A percentile compares a stretch with the other conserved stretches of the same genome.
Evolutionary conservation across 1,284 basidiomycete species (phyloP).

Genomic region (Somion occarium): DNA sequence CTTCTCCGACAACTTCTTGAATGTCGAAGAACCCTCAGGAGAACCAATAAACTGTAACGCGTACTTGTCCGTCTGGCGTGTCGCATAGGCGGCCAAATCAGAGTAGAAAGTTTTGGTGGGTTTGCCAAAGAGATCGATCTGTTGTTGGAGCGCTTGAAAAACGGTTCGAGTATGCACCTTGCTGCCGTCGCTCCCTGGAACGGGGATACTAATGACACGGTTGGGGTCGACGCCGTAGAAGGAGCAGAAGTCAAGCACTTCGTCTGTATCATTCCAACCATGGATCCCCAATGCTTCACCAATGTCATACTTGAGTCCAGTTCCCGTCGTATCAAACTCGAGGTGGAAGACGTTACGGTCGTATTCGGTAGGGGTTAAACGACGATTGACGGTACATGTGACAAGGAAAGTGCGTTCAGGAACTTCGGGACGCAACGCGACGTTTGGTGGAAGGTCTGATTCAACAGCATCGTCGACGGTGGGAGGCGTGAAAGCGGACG

Average conservation of each 20-base stretch:
- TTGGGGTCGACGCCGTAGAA: slow-evolving; percentile 91
- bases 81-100: slow-evolving; percentile 79
- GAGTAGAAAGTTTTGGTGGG: slow-evolving; percentile 96
- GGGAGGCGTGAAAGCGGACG: slow-evolving; percentile 67
- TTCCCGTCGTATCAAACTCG: slow-evolving; percentile 91
- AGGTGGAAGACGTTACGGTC: slow-evolving; percentile 99
- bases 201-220: slow-evolving; percentile 79
- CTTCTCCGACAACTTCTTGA: slow-evolving; percentile 94
- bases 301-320: slow-evolving; percentile 92
- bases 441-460: slow-evolving; percentile 48
- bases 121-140: slow-evolving; percentile 94
- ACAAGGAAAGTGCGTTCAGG: slow-evolving; percentile 92
- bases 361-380: slow-evolving; percentile 92
- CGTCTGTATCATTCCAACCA: slow-evolving; percentile 93
- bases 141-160: slow-evolving; percentile 94
- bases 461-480: slow-evolving; percentile 24
- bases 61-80: slow-evolving; percentile 68
- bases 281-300: slow-evolving; percentile 97
- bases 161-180: slow-evolving; percentile 85
- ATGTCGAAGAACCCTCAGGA: slow-evolving; percentile 86
- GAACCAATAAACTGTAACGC: slow-evolving; percentile 91
- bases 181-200: slow-evolving; percentile 51
- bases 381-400: slow-evolving; percentile 90
- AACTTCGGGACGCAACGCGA: slow-evolving; percentile 81
- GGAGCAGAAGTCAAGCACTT: slow-evolving; percentile 84